Percentiles rank a stretch among this genome's conserved stretches.
Evolutionary conservation across 768 basidiomycete species (phyloP).

Genomic region (Russula emetica): DNA sequence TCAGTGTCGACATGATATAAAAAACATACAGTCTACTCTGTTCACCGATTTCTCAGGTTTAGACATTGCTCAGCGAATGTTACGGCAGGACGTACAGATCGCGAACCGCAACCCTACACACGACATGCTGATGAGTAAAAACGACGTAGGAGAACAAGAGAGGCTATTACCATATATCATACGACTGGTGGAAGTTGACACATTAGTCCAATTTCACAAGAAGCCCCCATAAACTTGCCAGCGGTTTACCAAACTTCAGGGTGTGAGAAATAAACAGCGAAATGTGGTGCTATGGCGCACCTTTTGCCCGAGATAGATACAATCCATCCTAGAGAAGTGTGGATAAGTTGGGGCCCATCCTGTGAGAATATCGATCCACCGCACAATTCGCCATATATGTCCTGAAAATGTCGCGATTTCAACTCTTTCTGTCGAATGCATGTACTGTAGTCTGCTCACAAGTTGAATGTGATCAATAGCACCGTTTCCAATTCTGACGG

Average conservation of each 20-base stretch:
- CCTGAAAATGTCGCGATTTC: conserved; percentile 43
- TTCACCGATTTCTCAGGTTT: conserved; percentile 40
- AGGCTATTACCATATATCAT: conserved; percentile 50
- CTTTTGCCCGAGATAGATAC: conserved; percentile 95
- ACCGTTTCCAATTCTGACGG: conserved; percentile 91
- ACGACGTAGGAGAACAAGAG: not conserved
- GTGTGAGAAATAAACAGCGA: not conserved
- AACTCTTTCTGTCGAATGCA: conserved; percentile 3
- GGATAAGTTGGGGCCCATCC: not conserved
- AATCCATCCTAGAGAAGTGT: conserved; percentile 66
- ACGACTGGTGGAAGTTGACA: conserved; percentile 37
- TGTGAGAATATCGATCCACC: conserved; percentile 25
- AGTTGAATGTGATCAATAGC: conserved; percentile 91
- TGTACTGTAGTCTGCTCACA: conserved; percentile 39
- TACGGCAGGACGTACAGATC: conserved; percentile 54
- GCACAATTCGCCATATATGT: conserved; percentile 94
- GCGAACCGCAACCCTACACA: conserved; percentile 38
- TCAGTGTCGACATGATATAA: not conserved
- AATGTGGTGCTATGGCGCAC: conserved; percentile 35
- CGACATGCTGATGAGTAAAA: not conserved
- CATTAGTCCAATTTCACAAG: not conserved
- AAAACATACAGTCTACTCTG: conserved; percentile 44
- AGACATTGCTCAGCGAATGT: not conserved
- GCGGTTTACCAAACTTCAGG: conserved; percentile 64
- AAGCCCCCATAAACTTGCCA: conserved; percentile 44